A percentile compares a stretch with the other conserved stretches of the same genome.
Conservation (phyloP, 2,329 filamentous ascomycete genomes). For the Colletotrichum sp. region DNA sequence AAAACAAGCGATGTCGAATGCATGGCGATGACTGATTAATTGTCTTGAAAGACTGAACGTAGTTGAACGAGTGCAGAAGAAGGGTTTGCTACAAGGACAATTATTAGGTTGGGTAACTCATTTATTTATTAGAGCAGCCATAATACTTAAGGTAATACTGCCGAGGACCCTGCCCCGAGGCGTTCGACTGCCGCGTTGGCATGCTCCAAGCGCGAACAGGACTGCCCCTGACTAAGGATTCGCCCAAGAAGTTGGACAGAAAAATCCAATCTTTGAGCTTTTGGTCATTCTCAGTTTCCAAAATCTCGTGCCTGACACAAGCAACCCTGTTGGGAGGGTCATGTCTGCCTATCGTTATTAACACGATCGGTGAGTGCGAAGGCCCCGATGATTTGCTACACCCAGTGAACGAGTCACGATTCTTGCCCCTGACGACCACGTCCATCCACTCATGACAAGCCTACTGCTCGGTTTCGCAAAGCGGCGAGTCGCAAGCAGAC, state of each 20-base stretch:
- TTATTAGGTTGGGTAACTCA: neutral
- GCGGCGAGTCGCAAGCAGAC: neutral
- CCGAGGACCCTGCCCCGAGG: neutral
- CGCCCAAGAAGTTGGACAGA: neutral
- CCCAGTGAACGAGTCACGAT: neutral
- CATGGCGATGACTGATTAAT: neutral
- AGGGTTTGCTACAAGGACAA: neutral
- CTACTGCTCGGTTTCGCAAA: neutral
- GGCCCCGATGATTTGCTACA: neutral
- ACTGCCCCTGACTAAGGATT: neutral
- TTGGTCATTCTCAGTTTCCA: neutral
- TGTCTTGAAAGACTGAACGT: neutral
- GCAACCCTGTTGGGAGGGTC: neutral
- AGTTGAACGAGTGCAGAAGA: neutral
- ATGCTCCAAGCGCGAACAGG: neutral
- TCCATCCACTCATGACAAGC: neutral
- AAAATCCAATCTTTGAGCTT: accelerated
- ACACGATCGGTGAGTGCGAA: neutral
- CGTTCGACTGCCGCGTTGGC: neutral
- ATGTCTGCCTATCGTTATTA: neutral
- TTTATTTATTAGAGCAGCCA: neutral
- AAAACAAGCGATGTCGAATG: neutral
- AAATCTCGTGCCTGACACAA: neutral
- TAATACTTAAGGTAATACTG: accelerated
- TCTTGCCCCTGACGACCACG: neutral